Percentiles rank a stretch among this genome's conserved stretches.
Evolutionary conservation across 2,329 filamentous ascomycete species (phyloP).

Genomic region (Hymenoscyphus occultus): DNA sequence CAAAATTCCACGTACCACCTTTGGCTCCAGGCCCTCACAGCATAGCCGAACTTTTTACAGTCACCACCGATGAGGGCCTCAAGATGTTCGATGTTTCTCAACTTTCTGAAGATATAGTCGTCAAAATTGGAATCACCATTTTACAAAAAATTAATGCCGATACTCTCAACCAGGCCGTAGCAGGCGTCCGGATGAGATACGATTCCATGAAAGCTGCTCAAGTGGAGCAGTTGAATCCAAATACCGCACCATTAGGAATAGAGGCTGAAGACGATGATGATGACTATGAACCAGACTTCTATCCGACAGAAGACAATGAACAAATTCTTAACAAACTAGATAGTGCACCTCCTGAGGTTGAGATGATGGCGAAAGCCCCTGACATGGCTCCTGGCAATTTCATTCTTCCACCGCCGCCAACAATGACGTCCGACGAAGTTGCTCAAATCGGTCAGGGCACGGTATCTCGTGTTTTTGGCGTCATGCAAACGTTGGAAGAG

Average conservation of each 20-base stretch:
- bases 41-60: conserved; percentile 79
- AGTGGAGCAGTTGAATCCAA: conserved; percentile 47
- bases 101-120: conserved; percentile 71
- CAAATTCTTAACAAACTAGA: conserved; percentile 77
- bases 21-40: conserved; percentile 73
- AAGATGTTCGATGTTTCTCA: conserved; percentile 79
- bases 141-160: conserved; percentile 68
- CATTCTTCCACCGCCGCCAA: conserved; percentile 72
- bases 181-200: conserved; percentile 53
- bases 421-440: conserved; percentile 68
- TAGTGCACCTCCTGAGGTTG: conserved; percentile 55
- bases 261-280: conserved; percentile 71
- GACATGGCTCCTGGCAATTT: conserved; percentile 66
- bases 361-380: conserved; percentile 45
- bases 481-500: conserved; percentile 72
- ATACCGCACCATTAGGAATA: conserved; percentile 60
- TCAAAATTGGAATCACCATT: conserved; percentile 78
- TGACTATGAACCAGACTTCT: conserved; percentile 88
- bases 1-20: conserved; percentile 51
- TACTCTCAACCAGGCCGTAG: conserved; percentile 69
- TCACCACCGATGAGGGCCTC: conserved; percentile 72
- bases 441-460: conserved; percentile 72
- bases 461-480: conserved; percentile 72
- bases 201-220: conserved; percentile 34
- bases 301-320: conserved; percentile 67